A percentile compares a stretch with the other conserved stretches of the same genome.
Conservation (phyloP, 1,284 basidiomycete genomes). For the Cutaneotrichosporon cyanovorans region DNA sequence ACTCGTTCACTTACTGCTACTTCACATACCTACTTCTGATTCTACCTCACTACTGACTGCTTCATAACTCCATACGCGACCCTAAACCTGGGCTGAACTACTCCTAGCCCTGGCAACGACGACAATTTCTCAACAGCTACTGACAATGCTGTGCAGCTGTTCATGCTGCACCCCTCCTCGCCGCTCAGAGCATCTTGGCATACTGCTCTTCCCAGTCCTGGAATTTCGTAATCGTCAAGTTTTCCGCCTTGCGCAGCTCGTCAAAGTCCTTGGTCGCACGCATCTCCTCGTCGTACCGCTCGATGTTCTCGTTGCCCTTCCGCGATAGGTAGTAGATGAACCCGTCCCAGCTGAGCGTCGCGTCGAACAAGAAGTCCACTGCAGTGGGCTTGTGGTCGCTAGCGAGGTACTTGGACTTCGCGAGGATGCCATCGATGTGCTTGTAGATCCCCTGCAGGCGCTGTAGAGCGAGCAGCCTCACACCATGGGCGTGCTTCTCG, state of each 20-base stretch:
- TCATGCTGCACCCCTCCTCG: too few relatives aligned
- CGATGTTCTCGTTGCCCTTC: conserved; percentile 2
- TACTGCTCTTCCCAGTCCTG: conserved; percentile 10
- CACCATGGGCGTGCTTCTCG: conserved; percentile 2
- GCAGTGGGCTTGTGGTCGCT: not conserved
- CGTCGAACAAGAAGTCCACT: conserved; percentile 10
- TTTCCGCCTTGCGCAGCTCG: not conserved
- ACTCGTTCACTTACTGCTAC: not conserved
- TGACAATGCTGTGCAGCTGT: too few relatives aligned
- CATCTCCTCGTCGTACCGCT: conserved; percentile 5
- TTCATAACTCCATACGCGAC: too few relatives aligned
- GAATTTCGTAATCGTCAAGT: not conserved
- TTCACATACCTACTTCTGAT: not conserved
- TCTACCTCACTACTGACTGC: too few relatives aligned
- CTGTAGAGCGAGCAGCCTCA: conserved; percentile 9
- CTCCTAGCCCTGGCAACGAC: too few relatives aligned
- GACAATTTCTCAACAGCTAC: too few relatives aligned
- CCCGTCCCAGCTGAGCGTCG: conserved; percentile 11
- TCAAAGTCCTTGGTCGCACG: conserved; percentile 5
- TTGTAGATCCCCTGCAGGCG: conserved; percentile 6
- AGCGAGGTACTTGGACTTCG: conserved; percentile 1
- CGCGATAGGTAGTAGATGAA: conserved; percentile 3
- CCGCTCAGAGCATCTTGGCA: not conserved
- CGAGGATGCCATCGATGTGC: conserved; percentile 2
- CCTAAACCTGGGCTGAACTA: too few relatives aligned